Conservation (phyloP, 2,329 filamentous ascomycete species). For the Decorospora gaudefroyi region DNA sequence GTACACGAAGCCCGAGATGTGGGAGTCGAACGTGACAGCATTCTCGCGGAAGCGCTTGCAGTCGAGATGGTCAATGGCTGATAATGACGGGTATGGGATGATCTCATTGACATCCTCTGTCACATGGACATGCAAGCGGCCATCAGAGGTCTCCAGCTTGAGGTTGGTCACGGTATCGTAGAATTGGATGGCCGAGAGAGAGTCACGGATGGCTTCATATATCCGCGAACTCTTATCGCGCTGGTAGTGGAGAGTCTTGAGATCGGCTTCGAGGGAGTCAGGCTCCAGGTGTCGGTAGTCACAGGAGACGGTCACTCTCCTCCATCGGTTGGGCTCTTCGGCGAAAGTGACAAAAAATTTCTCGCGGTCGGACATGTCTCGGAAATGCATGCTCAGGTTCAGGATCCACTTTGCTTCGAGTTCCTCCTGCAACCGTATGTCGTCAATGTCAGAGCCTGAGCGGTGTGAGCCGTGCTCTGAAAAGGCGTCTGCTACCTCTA, state of each 20-base stretch:
- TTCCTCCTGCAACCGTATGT: slow-evolving; percentile 73
- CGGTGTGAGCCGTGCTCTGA: slow-evolving; percentile 40
- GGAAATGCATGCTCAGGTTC: slow-evolving; percentile 97
- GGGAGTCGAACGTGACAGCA: slow-evolving; percentile 81
- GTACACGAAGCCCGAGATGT: slow-evolving; percentile 97
- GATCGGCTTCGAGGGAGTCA: slow-evolving; percentile 82
- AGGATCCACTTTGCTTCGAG: slow-evolving; percentile 90
- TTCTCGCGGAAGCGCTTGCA: slow-evolving; percentile 67
- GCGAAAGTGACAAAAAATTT: slow-evolving; percentile 98
- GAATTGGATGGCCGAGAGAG: slow-evolving; percentile 90
- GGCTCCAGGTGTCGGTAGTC: slow-evolving; percentile 83
- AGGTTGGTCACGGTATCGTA: slow-evolving; percentile 96
- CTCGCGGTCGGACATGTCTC: slow-evolving; percentile 87
- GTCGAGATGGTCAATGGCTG: slow-evolving; percentile 72
- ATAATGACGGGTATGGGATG: slow-evolving; percentile 77
- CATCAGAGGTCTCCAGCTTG: slow-evolving; percentile 86
- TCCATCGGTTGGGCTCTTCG: slow-evolving; percentile 76
- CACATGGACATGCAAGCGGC: slow-evolving; percentile 90
- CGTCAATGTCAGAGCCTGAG: slow-evolving; percentile 52
- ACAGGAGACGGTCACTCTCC: slow-evolving; percentile 87
- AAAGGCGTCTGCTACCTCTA: slow-evolving; percentile 36
- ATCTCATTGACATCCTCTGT: slow-evolving; percentile 98
- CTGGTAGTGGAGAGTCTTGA: slow-evolving; percentile 78
- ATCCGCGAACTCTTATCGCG: slow-evolving; percentile 91
- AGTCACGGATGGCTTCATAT: slow-evolving; percentile 92